Evolutionary conservation across 164 flowering plant genomes (phyloP), one percentile per base, ranked within the genome.

Genomic region (Annona squamosa): DNA sequence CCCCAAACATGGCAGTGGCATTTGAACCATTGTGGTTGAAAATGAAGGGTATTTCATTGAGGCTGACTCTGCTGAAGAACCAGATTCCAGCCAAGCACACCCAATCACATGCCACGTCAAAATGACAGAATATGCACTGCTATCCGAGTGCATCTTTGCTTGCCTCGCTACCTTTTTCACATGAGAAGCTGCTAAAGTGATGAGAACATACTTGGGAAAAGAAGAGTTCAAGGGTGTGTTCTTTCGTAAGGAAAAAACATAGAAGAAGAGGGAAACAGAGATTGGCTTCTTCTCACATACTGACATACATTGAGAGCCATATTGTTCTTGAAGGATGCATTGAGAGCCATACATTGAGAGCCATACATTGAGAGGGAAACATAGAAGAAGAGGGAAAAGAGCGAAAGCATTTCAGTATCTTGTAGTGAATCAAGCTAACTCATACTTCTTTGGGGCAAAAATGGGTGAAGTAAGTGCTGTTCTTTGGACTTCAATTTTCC

Each of bases 391-490:
- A 42, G 26, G 42, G 26, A 63, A 63, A 26, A 26, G 19, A 18
- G 26, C 37, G 26, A 63, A 63, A 63, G 10, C 26, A 26, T n/a
- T 26, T 41, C 5, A 63, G 26, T 10, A n/a, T 63, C 7, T 63
- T 63, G 66, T 41, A 19, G 7, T 12, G 5, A 9, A 2, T 63
- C 10, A 19, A 12, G 44, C 2, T 18, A 3, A 9, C 12, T 7
- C 42, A 9, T 5, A 43, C 18, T 43, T 66, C 68, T 13, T 42
- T 37, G 1, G 4, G 45, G 43, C 9, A 12, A 42, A 42, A 66
- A 66, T 66, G 68, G 68, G 68, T 41, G 68, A 66, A 66, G 68
- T 66, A 66, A 9, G 68, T 66, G 16, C 44, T 10, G 5, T 66
- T 12, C 12, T 7, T 37, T 42, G 59, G 9, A 52, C 59, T 4